These are phyloP conservation scores for Claviceps monticola DNA, from an alignment of 2,329 filamentous ascomycete genomes.

Conservation along the genomic window DNA sequence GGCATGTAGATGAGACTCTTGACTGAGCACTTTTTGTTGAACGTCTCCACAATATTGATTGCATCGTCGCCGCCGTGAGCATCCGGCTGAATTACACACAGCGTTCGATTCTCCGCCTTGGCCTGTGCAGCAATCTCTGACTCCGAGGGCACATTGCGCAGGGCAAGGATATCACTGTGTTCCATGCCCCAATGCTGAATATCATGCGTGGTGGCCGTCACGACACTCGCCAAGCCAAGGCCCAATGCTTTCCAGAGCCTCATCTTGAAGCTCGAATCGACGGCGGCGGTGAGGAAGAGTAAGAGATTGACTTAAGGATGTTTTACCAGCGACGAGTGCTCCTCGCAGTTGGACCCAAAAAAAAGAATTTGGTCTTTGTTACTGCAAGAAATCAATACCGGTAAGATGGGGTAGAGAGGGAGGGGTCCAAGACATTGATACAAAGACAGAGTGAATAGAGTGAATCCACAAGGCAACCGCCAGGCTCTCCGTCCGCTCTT, in stretches of 20 bases:
- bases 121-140: conserved; percentile 5
- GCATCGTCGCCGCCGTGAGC: conserved; percentile 17
- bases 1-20: conserved; percentile 20
- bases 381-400: background rate
- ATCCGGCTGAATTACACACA: conserved; percentile 17
- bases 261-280: background rate
- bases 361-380: background rate
- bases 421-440: background rate
- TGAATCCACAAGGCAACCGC: background rate
- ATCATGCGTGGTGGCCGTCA: background rate
- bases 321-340: background rate
- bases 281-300: background rate
- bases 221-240: background rate
- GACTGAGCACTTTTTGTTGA: conserved; percentile 17
- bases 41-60: conserved; percentile 16
- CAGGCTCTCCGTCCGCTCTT: background rate
- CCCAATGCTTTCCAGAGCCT: background rate
- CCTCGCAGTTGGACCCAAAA: background rate
- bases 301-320: background rate
- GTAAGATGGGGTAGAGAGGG: background rate
- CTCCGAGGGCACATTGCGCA: background rate
- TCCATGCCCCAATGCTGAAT: conserved; percentile 1
- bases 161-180: background rate
- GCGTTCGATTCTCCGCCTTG: conserved; percentile 9
- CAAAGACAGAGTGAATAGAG: background rate